Conservation (phyloP, 306 rosid genomes). For the Prosopis cineraria region DNA sequence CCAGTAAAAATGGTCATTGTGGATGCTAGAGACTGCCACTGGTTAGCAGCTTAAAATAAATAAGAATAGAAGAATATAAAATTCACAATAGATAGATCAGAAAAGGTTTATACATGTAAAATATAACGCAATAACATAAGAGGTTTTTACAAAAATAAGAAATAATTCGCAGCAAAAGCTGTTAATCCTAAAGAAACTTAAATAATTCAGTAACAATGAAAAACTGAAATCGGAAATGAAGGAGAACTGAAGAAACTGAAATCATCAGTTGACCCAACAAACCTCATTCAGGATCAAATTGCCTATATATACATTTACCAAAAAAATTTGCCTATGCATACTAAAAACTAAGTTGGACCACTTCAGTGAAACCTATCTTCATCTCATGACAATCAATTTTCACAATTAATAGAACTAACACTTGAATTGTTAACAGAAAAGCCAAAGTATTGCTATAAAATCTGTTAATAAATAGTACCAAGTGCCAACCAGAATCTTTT, state of each 20-base stretch:
- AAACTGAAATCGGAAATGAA: slow-evolving; percentile 9
- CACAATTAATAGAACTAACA: slow-evolving; percentile 16
- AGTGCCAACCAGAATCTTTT: slow-evolving; percentile 13
- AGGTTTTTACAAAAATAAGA: background rate
- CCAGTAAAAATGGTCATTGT: background rate
- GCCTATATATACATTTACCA: slow-evolving; percentile 1
- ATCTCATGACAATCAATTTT: slow-evolving; percentile 21
- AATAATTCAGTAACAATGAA: slow-evolving; percentile 14
- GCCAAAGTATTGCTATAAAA: background rate
- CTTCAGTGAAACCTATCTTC: slow-evolving; percentile 19
- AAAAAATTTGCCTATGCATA: slow-evolving; percentile 3
- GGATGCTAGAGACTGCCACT: background rate
- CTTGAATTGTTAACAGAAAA: slow-evolving; percentile 7
- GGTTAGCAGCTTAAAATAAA: background rate
- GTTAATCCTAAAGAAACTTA: slow-evolving; percentile 23
- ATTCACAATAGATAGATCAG: background rate
- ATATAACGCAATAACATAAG: background rate
- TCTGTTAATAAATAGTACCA: slow-evolving; percentile 3
- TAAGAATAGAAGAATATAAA: background rate
- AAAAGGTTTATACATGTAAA: background rate
- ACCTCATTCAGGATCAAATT: slow-evolving; percentile 16
- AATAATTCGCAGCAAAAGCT: background rate
- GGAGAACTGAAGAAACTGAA: background rate
- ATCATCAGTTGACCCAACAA: background rate
- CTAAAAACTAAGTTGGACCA: background rate